These are phyloP conservation scores for Plectranthus barbatus DNA, from an alignment of 257 asterid species.

Conservation along the genomic window DNA sequence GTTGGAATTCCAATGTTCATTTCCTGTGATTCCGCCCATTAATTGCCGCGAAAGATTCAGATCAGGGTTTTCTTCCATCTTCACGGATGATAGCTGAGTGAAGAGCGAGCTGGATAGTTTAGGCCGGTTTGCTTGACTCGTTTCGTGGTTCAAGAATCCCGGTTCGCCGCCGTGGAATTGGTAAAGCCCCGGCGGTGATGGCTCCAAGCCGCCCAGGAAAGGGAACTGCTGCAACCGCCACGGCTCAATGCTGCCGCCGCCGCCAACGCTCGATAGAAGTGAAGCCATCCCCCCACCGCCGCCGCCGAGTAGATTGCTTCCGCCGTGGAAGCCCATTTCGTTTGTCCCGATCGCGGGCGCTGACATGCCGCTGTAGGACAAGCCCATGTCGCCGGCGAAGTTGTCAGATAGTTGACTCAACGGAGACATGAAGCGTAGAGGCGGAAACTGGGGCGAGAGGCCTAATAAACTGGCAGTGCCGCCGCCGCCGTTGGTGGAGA, in stretches of 20 bases:
- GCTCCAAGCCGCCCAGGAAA: conserved; percentile 40
- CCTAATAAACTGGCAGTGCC: conserved; percentile 15
- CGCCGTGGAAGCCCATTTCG: conserved; percentile 36
- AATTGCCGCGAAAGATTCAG: conserved; percentile 42
- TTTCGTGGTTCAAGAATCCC: conserved; percentile 30
- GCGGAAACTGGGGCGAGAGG: conserved; percentile 39
- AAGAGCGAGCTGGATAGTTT: conserved; percentile 38
- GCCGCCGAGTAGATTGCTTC: conserved; percentile 26
- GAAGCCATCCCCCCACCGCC: conserved; percentile 28
- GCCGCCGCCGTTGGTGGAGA: conserved; percentile 26
- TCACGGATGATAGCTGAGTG: conserved; percentile 49
- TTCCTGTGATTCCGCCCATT: conserved; percentile 34
- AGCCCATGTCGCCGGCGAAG: conserved; percentile 27
- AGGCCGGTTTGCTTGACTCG: conserved; percentile 24
- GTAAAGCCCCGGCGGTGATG: conserved; percentile 18
- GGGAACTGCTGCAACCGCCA: conserved; percentile 54
- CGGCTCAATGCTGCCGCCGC: conserved; percentile 35
- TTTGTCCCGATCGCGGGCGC: conserved; percentile 20
- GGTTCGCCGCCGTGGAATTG: conserved; percentile 36
- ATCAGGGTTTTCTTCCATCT: conserved; percentile 56
- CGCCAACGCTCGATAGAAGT: conserved; percentile 23
- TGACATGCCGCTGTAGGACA: conserved; percentile 38
- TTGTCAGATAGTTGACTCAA: conserved; percentile 43
- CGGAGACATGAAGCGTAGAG: conserved; percentile 57
- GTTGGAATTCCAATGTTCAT: conserved; percentile 35